Evolutionary conservation across 2,329 filamentous ascomycete species (phyloP), one percentile per base, ranked within the genome.

Genomic region (Ceratocystis smalleyi): DNA sequence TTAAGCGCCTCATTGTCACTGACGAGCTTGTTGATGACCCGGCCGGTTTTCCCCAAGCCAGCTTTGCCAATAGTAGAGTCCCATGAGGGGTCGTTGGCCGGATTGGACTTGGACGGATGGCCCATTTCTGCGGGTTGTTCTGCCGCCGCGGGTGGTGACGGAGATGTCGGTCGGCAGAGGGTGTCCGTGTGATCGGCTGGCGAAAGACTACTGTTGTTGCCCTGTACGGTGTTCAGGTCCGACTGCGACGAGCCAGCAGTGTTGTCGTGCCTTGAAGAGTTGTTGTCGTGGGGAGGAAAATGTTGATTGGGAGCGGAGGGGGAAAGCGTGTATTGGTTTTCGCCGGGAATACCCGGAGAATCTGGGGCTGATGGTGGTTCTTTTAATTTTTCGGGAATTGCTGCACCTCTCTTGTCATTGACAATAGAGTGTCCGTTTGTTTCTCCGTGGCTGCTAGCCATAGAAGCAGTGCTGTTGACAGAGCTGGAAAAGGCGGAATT

Each of bases 11-110:
- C 88, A 69, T 91, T 91, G 71, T 92, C 88, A 63, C 85, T 85
- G 71, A 90, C 88, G 63, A 94, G 80, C 71, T 84, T 83, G 74
- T 94, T 89, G 73, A 94, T 92, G 62, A 90, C 87, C 43, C 86
- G 79, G 7, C 87, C 87, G 8, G 85, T 89, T 76, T 90, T 90
- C 54, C 87, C 87, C 1, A 87, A 75, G 2, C 83, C 84, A 6
- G 85, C 85, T 71, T 86, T 85, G 68, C 85, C 85, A 57, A 88
- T 81, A 2, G 84, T 84, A 35, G 83, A 83, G 70, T 86, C 85
- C 82, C 84, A 86, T 71, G 62, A 67, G 27, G 65, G 65, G 59
- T 67, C 63, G 19, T 65, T 49, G 40, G 60, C 49, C 15, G 32
- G 17, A 40, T 55, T 49, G 17, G 24, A 24, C 19, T 66, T 64